Base-by-base conservation (phyloP, 2,329 filamentous ascomycete species). In the Aspergillus proliferans region DNA sequence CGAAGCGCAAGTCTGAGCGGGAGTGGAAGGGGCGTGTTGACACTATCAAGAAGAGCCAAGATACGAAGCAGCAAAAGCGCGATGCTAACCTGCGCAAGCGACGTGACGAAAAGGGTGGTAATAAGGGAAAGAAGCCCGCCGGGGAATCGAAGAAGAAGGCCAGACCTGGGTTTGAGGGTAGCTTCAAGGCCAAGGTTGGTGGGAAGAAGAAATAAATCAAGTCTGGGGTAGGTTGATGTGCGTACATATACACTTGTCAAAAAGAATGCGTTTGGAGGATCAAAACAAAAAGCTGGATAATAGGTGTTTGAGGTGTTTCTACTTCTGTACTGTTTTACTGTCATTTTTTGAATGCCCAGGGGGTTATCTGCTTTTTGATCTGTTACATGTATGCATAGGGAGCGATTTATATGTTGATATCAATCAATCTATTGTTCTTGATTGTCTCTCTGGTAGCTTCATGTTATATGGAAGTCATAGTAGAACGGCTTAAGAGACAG, bases 1-100 rank as follows among this genome's bases (percentile, higher is more conserved):
- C 81, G 46, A 97, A 96, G 82, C 86, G 85, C 71, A 95, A 93
- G 82, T 94, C 88, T 65, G 88, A 89, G 68, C 85, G 86, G 65
- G 89, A 93, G 64, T 97, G 93, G 88, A 79, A 74, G 43, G 86
- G 89, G 49, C 79, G 88, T 44, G 73, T 82, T 36, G 82, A 86
- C 24, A 85, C 84, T 26, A 83, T 97, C 44, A 79, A 82, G 56
- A 86, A 87, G 70, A 77, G 86, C 44, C 86, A 87, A 66, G 86
- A 88, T 47, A 84, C 87, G 58, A 85, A 84, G 66, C 88, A 92
- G 64, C 83, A 83, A 70, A 95, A 94, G 77, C 80, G 86, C 53
- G 87, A 90, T 63, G 86, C 87, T 44, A 92, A 92, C 66, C 73
- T 92, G 55, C 76, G 77, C 60, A 86, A 87, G 71, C 78, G 87